Percentiles rank a stretch among this genome's conserved stretches.
Evolutionary conservation across 169 alveolate genomes (phyloP).

Genomic region (Eimeria falciformis): DNA sequence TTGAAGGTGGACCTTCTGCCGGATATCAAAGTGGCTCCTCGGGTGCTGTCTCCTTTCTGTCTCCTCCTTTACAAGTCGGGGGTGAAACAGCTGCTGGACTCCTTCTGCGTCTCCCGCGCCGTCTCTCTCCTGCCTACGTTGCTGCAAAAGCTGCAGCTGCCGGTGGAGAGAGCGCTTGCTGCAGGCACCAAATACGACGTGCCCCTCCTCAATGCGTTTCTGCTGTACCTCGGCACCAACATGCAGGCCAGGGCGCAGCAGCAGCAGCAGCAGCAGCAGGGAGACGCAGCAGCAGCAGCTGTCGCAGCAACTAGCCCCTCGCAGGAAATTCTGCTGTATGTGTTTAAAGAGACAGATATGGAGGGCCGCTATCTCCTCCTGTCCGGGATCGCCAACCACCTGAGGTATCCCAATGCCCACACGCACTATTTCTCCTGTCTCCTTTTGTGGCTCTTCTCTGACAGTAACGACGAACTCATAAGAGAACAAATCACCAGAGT

Average conservation of each 20-base stretch:
- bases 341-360: constrained; percentile 86
- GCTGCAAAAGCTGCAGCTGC: constrained; percentile 80
- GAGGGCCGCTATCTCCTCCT: constrained; percentile 92
- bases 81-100: constrained; percentile 7
- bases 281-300: background rate
- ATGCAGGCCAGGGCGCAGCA: constrained; percentile 72
- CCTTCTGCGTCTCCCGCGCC: constrained; percentile 47
- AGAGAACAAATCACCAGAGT: constrained; percentile 95
- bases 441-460: constrained; percentile 90
- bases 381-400: constrained; percentile 95
- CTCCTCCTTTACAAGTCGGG: background rate
- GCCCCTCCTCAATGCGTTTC: constrained; percentile 87
- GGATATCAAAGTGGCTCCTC: constrained; percentile 91
- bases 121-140: constrained; percentile 66
- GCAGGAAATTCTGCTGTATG: constrained; percentile 85
- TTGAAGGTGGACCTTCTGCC: constrained; percentile 93
- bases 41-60: constrained; percentile 8
- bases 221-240: constrained; percentile 85
- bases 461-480: constrained; percentile 88
- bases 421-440: constrained; percentile 94
- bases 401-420: constrained; percentile 96
- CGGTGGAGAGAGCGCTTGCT: constrained; percentile 78
- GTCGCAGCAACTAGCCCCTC: constrained; percentile 79
- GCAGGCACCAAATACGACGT: constrained; percentile 85
- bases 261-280: constrained; percentile 60